Evolutionary conservation across 768 basidiomycete species (phyloP), one percentile per base, ranked within the genome.

Genomic region (Xerocomellus chrysenteron): DNA sequence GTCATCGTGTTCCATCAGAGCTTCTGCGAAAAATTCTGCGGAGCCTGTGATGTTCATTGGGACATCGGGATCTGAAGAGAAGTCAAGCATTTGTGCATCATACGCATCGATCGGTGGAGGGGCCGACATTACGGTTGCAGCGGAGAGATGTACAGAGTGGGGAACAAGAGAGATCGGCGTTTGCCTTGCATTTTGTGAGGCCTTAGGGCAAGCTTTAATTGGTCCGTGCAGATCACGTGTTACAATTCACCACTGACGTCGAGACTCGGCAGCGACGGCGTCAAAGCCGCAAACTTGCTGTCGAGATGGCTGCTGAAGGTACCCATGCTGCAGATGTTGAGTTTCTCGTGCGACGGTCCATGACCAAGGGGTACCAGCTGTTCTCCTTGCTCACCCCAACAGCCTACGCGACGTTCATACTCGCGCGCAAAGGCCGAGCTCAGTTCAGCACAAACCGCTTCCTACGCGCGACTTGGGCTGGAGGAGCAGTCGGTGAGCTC

Each of bases 381-480:
- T 75, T 81, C 53, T 90, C 90, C 7, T 62, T 89, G 28, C 59
- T 90, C 41, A 75, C 78, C 1, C 87, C 88, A 13, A 84, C 87
- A 10, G 69, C 77, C 7, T 92, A 91, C 59, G 69, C 77, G 6
- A 77, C 76, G 1, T 79, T 83, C 58, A 68, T 82, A 12, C 60
- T 88, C 35, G 74, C 76, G 35, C 78, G 82, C 59, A 82, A 79
- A 55, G 84, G 87, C 9, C 75, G 81, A 33, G 70, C 74, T 14
- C 76, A 82, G 30, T 73, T 90, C 53, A 80, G 79, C 8, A 62
- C 85, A 40, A 91, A 88, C 63, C 80, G 80, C 28, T 63, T 85
- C 16, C 76, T 92, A 36, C 83, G 88, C 13, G 84, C 88, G 33
- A 87, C 87, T 16, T 91, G 88, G 90, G 64, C 85, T 5, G 85